Base-by-base conservation (phyloP, 2,329 filamentous ascomycete species). In the Claviceps paspali region DNA sequence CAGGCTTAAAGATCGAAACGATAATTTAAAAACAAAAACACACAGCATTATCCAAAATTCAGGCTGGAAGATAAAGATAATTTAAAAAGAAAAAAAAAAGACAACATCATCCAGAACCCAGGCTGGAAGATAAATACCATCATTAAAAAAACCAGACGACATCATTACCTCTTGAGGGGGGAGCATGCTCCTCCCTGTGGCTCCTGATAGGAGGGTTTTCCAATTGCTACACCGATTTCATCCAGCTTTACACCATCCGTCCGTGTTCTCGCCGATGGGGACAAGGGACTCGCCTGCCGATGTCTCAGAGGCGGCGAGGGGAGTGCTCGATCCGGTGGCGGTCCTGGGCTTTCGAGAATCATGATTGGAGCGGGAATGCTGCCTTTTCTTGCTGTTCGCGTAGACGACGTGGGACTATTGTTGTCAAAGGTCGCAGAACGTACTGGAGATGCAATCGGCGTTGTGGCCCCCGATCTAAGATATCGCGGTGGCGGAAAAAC, bases 261-360 rank as follows among this genome's bases (percentile, higher is more conserved):
- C 5, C 21, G 6, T 7, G 15, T 26, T 2, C 35, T 22, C 5
- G 29, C 24, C 6, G 37, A 26, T 10, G 39, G 29, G 9, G 32
- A 33, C 21, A 41, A 30, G n/a, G 42, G 36, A 21, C 36, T 38
- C 2, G 15, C 11, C 11, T 41, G 38, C 41, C 40, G 35, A 14
- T 26, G 14, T 23, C 35, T 35, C 14, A 32, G 18, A 6, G 56
- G 55, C 5, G 53, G 52, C 1, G 47, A 45, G 0, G 63, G 63
- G 3, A 69, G 55, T 3, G 62, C 61, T n/a, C 57, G 53, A 5
- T 44, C 62, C 0, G 67, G 66, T 1, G 65, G 64, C 0, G 67
- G 64, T 0, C 64, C 62, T 15, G 60, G 50, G 21, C 53, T 49
- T n/a, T 47, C 44, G 18, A 55, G 42, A 24, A 40, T 28, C 29